A percentile compares a stretch with the other conserved stretches of the same genome.
Evolutionary conservation across 2,329 filamentous ascomycete genomes (phyloP).

Genomic region (Nigrospora sphaerica): DNA sequence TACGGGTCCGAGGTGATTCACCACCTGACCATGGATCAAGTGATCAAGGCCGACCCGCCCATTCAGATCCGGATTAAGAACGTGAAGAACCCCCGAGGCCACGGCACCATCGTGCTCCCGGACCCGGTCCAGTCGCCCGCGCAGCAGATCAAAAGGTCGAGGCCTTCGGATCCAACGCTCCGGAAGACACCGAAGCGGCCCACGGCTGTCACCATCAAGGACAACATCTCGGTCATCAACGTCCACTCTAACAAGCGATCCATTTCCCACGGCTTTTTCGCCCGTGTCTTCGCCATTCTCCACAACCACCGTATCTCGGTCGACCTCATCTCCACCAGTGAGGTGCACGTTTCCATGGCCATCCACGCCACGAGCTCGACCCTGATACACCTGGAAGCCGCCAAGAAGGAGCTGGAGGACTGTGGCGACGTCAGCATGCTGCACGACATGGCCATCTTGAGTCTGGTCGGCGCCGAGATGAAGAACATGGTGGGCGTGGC

Average conservation of each 20-base stretch:
- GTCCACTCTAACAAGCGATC: slow-evolving; percentile 97
- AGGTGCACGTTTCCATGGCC: slow-evolving; percentile 97
- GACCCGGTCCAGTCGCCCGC: slow-evolving; percentile 51
- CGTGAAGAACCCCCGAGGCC: slow-evolving; percentile 76
- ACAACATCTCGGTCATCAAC: slow-evolving; percentile 93
- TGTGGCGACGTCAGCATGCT: slow-evolving; percentile 89
- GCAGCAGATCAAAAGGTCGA: slow-evolving; percentile 50
- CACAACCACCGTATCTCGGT: slow-evolving; percentile 84
- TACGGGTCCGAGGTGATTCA: slow-evolving; percentile 61
- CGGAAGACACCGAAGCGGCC: slow-evolving; percentile 63
- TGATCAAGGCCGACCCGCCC: slow-evolving; percentile 66
- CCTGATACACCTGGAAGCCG: slow-evolving; percentile 56
- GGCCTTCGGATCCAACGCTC: slow-evolving; percentile 37
- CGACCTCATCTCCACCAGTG: slow-evolving; percentile 90
- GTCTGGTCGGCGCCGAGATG: slow-evolving; percentile 89
- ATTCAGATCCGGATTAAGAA: slow-evolving; percentile 90
- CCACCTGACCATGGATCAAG: neutral
- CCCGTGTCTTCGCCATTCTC: slow-evolving; percentile 85
- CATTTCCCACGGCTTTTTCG: slow-evolving; percentile 92
- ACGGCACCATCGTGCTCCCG: slow-evolving; percentile 77
- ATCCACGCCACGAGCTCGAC: slow-evolving; percentile 71
- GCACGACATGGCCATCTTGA: slow-evolving; percentile 89
- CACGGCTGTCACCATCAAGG: slow-evolving; percentile 93
- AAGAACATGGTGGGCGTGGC: slow-evolving; percentile 96
- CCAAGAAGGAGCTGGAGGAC: slow-evolving; percentile 65